A percentile compares a stretch with the other conserved stretches of the same genome.
Conservation (phyloP, 495 filamentous ascomycete genomes). For the Xylaria castorea region DNA sequence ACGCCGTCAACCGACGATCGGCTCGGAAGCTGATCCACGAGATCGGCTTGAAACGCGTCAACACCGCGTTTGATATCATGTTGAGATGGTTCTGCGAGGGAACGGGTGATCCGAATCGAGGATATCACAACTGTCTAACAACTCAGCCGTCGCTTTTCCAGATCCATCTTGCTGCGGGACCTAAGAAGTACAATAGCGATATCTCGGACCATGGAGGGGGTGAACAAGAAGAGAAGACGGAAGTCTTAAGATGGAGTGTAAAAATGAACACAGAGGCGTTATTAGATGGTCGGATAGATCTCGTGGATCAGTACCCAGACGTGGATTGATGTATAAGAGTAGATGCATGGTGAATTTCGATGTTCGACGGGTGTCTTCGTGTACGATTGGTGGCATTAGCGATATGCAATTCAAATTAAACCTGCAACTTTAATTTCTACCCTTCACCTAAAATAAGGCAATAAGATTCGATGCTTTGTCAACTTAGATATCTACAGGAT, state of each 20-base stretch:
- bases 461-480: neutral
- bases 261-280: conserved; percentile 41
- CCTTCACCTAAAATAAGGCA: neutral
- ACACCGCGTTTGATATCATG: conserved; percentile 38
- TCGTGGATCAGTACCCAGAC: conserved; percentile 42
- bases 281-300: conserved; percentile 33
- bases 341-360: neutral
- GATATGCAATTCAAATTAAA: neutral
- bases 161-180: conserved; percentile 39
- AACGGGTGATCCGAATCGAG: conserved; percentile 28
- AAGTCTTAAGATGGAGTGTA: conserved; percentile 42
- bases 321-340: conserved; percentile 1
- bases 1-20: conserved; percentile 40
- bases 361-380: neutral
- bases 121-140: conserved; percentile 40
- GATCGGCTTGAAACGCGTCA: conserved; percentile 37
- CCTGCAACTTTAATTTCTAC: neutral
- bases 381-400: neutral
- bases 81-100: conserved; percentile 43
- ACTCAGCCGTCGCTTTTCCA: conserved; percentile 41
- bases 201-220: conserved; percentile 41
- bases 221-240: conserved; percentile 31
- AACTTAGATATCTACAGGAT: neutral
- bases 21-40: conserved; percentile 41
- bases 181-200: conserved; percentile 37